A percentile compares a stretch with the other conserved stretches of the same genome.
Evolutionary conservation across 2,329 filamentous ascomycete genomes (phyloP).

Genomic region (Ophiostoma novo-ulmi): DNA sequence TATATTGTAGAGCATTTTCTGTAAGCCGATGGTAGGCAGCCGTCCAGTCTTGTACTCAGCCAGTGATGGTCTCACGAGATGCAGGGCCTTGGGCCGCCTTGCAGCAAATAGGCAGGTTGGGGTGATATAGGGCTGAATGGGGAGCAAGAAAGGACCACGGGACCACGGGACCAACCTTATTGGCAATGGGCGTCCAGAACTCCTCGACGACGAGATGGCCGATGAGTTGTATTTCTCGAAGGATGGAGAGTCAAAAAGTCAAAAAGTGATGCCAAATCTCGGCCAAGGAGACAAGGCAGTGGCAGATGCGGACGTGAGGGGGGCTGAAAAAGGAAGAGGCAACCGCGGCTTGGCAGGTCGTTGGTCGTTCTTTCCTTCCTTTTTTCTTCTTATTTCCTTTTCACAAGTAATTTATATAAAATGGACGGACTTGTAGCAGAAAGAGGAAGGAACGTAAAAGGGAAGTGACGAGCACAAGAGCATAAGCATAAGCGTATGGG

Average conservation of each 20-base stretch:
- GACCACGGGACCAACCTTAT: constrained; percentile 1
- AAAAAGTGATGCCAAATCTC: constrained; percentile 2
- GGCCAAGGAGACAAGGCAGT: neutral
- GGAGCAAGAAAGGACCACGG: neutral
- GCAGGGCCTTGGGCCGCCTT: neutral
- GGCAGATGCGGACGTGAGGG: neutral
- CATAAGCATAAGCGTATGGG: neutral
- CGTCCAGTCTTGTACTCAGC: neutral
- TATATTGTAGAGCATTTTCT: neutral
- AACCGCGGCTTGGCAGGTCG: neutral
- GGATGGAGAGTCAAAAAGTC: neutral
- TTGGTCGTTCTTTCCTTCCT: neutral
- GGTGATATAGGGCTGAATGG: constrained; percentile 5
- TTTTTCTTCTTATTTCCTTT: neutral
- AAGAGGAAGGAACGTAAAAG: constrained; percentile 6
- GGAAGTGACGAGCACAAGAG: neutral
- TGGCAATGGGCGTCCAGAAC: neutral
- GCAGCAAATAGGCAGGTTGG: neutral
- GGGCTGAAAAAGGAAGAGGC: neutral
- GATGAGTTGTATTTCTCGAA: neutral
- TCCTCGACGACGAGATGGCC: neutral
- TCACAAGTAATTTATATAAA: neutral
- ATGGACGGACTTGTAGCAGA: neutral
- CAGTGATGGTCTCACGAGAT: neutral
- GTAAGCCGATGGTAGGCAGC: neutral